Base-by-base conservation (phyloP, 78 protist genomes). In the Dictyostelium intermedium region DNA sequence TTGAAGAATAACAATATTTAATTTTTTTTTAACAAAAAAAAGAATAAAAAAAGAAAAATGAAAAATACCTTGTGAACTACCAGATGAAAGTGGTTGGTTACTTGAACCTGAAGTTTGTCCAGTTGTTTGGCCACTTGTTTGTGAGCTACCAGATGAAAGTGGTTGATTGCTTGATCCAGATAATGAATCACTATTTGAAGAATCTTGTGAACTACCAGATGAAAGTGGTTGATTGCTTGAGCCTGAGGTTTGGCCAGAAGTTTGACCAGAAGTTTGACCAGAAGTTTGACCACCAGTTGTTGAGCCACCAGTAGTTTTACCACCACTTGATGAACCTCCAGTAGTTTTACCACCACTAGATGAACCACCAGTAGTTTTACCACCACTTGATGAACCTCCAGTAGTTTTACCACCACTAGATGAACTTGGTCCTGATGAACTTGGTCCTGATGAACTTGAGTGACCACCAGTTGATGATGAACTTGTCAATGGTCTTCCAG, bases 391-490 rank as follows among this genome's bases (percentile, higher is more conserved):
- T 10, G 4, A 11, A 37, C 82, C 53, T 13, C 39, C 34, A 30
- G 77, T 69, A 7, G 73, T 8, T 63, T 18, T 18, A n/a, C 73
- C 73, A 1, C 53, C n/a, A 2, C 27, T 7, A 2, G 73, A 18
- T 63, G 78, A 69, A 13, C 39, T 5, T 74, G 81, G 20, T 1
- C 60, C 50, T 32, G 81, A 74, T 35, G 81, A 35, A 23, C 53
- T 41, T 74, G 50, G 18, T 10, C 25, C 50, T 39, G 53, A 76
- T 76, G 53, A 39, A 27, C 50, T 13, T 34, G 82, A 76, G 18
- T 23, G 34, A 77, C 82, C 82, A 73, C 81, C 81, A 77, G 82
- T n/a, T 20, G 53, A 5, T 35, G 80, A 37, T 35, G 43, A 47
- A 13, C 14, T 32, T 18, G 82, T 39, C 23, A 47, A 41, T 39